Conservation (phyloP, 2,329 filamentous ascomycete genomes). For the Paramyrothecium sp. region DNA sequence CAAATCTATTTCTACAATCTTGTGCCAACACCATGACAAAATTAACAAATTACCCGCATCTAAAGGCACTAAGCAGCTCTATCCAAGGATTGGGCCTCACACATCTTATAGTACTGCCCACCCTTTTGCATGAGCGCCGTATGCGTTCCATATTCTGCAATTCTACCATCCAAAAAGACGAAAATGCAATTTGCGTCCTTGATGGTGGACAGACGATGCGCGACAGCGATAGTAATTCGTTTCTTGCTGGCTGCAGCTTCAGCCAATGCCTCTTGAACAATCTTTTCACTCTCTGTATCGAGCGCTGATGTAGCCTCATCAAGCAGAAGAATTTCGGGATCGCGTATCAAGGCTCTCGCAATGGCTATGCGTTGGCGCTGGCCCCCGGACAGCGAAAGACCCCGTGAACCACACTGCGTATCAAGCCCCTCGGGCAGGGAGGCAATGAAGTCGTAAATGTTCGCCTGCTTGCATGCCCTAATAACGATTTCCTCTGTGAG, state of each 20-base stretch:
- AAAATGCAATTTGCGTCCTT: constrained; percentile 6
- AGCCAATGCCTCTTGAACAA: constrained; percentile 5
- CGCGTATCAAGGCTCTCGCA: constrained; percentile 61
- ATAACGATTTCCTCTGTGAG: constrained; percentile 27
- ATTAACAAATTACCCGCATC: too few species aligned
- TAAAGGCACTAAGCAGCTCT: too few species aligned
- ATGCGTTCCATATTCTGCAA: constrained; percentile 6
- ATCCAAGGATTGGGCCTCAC: constrained; percentile 6
- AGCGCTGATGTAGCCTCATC: constrained; percentile 64
- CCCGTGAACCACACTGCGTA: constrained; percentile 59
- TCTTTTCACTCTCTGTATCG: constrained; percentile 58
- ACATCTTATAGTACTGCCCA: not conserved
- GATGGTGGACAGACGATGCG: constrained; percentile 8
- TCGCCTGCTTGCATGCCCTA: constrained; percentile 44
- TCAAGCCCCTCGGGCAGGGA: constrained; percentile 44
- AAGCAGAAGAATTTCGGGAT: constrained; percentile 61
- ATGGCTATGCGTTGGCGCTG: constrained; percentile 68
- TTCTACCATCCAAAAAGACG: constrained; percentile 1
- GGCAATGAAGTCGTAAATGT: constrained; percentile 41
- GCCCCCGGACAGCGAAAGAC: constrained; percentile 63
- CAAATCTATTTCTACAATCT: too few species aligned
- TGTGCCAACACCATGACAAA: too few species aligned
- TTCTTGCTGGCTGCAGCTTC: constrained; percentile 1
- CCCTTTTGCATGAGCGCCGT: constrained; percentile 1
- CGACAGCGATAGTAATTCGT: constrained; percentile 8